Percentiles rank a stretch among this genome's conserved stretches.
phyloP scores from a whole-genome alignment of 345 rosid genomes.

The Brassica juncea region DNA sequence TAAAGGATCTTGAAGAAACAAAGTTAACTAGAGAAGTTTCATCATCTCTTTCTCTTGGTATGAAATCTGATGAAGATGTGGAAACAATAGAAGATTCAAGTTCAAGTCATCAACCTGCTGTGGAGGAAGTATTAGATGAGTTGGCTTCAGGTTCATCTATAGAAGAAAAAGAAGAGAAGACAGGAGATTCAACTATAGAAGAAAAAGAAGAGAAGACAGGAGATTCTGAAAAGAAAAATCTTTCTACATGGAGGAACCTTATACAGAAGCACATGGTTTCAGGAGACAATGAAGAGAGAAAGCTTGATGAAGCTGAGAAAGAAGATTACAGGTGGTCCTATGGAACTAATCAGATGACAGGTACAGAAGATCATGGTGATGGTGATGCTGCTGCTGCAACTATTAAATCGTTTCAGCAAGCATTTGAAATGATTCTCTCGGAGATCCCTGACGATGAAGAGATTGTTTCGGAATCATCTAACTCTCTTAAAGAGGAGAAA shows the following conservation, averaged over 20 bases:
- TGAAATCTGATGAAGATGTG: slow-evolving; percentile 33
- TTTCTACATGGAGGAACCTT: slow-evolving; percentile 65
- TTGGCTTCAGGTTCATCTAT: slow-evolving; percentile 4
- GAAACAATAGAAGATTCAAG: slow-evolving; percentile 20
- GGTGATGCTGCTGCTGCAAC: slow-evolving; percentile 57
- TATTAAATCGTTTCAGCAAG: slow-evolving; percentile 67
- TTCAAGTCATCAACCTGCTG: slow-evolving; percentile 13
- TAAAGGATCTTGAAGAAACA: neutral
- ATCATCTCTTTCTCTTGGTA: slow-evolving; percentile 15
- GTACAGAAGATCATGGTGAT: slow-evolving; percentile 35
- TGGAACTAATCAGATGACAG: slow-evolving; percentile 30
- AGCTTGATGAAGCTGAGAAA: slow-evolving; percentile 35
- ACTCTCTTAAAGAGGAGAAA: slow-evolving; percentile 22
- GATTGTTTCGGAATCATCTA: slow-evolving; percentile 20
- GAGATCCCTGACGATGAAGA: slow-evolving; percentile 53
- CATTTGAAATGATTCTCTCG: slow-evolving; percentile 72
- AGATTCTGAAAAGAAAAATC: slow-evolving; percentile 46
- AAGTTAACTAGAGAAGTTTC: neutral
- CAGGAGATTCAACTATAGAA: slow-evolving; percentile 14
- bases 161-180: slow-evolving; percentile 11
- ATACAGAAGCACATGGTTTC: slow-evolving; percentile 73
- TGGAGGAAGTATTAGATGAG: slow-evolving; percentile 15
- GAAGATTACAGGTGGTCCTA: slow-evolving; percentile 30
- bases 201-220: slow-evolving; percentile 12
- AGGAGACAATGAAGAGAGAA: slow-evolving; percentile 35